Conservation (phyloP, 1,139 yeast species). For the Candida frijolesensis region DNA sequence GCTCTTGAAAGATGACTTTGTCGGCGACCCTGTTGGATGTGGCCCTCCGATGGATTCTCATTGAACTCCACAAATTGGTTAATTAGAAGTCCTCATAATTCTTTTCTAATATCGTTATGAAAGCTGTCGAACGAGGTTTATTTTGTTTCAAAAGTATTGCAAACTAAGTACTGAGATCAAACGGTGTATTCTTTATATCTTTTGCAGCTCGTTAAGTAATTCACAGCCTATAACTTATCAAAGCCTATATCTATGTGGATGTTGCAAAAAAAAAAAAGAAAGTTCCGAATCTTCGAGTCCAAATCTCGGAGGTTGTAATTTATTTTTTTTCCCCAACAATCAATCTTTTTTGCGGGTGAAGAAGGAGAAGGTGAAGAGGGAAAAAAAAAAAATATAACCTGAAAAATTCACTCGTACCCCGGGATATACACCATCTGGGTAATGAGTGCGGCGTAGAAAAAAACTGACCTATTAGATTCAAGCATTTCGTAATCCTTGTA, state of each 20-base stretch:
- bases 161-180: no score
- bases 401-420: slow-evolving; percentile 1
- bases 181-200: neutral
- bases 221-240: no score
- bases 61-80: no score
- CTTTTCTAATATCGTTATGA: no score
- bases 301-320: neutral
- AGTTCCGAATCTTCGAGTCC: neutral
- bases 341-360: slow-evolving; percentile 1
- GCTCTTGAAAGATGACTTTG: no score
- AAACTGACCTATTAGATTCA: slow-evolving; percentile 9
- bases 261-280: neutral
- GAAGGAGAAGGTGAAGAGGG: neutral
- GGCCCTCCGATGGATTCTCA: no score
- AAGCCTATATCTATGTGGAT: no score
- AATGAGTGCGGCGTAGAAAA: slow-evolving; percentile 2
- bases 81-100: no score
- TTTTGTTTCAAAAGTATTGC: no score
- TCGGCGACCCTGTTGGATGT: no score
- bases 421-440: neutral
- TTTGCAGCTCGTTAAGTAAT: neutral
- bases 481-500: slow-evolving; percentile 10
- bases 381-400: neutral
- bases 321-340: neutral
- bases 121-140: no score